These are phyloP conservation scores for Trichoderma atroviride DNA, from an alignment of 2,329 filamentous ascomycete species.

Conservation along the genomic window DNA sequence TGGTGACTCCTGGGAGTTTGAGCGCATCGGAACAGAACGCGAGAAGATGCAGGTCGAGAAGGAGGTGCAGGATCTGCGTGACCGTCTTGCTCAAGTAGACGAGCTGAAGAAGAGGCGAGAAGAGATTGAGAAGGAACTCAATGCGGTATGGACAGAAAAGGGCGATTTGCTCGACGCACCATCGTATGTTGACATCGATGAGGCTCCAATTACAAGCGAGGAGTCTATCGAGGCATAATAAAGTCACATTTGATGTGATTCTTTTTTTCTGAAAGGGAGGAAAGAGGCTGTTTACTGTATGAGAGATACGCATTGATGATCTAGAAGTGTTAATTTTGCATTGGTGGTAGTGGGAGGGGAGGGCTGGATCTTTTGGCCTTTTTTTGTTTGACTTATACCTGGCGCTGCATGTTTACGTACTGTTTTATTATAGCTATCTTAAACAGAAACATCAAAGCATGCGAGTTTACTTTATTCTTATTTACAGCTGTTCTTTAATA, in stretches of 20 bases:
- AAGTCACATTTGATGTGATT: not conserved
- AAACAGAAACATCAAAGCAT: not conserved
- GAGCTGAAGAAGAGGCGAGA: constrained; percentile 76
- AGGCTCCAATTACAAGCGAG: not conserved
- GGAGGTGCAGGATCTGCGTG: constrained; percentile 81
- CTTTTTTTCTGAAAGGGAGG: constrained; percentile 3
- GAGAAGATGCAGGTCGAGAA: constrained; percentile 94
- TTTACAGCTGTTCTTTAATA: too few species aligned
- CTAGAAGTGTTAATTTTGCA: constrained; percentile 4
- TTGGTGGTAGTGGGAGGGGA: not conserved
- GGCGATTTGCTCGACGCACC: constrained; percentile 54
- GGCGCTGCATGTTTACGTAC: not conserved
- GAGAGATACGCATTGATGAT: constrained; percentile 10
- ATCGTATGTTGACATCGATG: constrained; percentile 39
- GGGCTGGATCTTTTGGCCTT: not conserved
- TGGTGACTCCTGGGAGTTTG: constrained; percentile 88
- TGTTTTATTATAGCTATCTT: not conserved
- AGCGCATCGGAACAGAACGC: constrained; percentile 88
- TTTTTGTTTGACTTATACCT: constrained; percentile 3
- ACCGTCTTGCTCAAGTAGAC: constrained; percentile 78
- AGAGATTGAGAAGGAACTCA: constrained; percentile 83
- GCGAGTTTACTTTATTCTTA: too few species aligned
- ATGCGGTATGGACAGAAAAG: constrained; percentile 60
- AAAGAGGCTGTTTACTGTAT: not conserved
- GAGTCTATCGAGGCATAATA: constrained; percentile 18